Percentiles rank a stretch among this genome's conserved stretches.
phyloP scores from a whole-genome alignment of 2,329 filamentous ascomycete species.

The Aspergillus sp. region DNA sequence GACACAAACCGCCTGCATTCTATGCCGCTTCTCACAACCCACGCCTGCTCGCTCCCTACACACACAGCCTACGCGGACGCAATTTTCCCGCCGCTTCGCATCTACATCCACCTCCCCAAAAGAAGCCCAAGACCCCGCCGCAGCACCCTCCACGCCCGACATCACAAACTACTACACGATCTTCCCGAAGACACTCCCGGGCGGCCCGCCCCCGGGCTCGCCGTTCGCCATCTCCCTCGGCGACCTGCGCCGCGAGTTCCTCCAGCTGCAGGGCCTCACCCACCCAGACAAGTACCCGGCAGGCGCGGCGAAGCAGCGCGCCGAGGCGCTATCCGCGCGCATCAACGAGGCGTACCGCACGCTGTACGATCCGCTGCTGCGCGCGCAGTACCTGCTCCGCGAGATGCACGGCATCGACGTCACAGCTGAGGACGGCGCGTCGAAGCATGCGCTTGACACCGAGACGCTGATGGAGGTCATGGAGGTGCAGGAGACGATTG shows the following conservation, averaged over 20 bases:
- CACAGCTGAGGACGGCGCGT: conserved; percentile 68
- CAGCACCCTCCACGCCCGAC: conserved; percentile 26
- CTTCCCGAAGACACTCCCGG: conserved; percentile 76
- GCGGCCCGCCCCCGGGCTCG: conserved; percentile 73
- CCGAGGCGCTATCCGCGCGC: conserved; percentile 73
- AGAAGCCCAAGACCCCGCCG: conserved; percentile 1
- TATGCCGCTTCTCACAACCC: conserved; percentile 11
- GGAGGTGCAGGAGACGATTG: conserved; percentile 73
- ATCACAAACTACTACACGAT: conserved; percentile 73
- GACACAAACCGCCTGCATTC: conserved; percentile 11
- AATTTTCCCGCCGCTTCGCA: conserved; percentile 12
- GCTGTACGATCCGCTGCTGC: conserved; percentile 69
- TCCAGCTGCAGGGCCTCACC: conserved; percentile 66
- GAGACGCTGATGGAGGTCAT: conserved; percentile 82
- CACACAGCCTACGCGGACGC: no score
- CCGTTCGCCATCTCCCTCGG: conserved; percentile 71
- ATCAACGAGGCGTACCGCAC: conserved; percentile 94
- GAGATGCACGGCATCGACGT: conserved; percentile 70
- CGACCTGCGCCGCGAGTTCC: conserved; percentile 77
- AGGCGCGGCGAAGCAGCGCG: conserved; percentile 52
- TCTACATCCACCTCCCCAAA: conserved; percentile 13
- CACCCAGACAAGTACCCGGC: conserved; percentile 50
- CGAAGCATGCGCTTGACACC: conserved; percentile 64
- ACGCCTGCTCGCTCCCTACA: neutral
- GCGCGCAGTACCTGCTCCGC: conserved; percentile 83